Conservation (phyloP, 805 yeast genomes). For the Pichia occidentalis region DNA sequence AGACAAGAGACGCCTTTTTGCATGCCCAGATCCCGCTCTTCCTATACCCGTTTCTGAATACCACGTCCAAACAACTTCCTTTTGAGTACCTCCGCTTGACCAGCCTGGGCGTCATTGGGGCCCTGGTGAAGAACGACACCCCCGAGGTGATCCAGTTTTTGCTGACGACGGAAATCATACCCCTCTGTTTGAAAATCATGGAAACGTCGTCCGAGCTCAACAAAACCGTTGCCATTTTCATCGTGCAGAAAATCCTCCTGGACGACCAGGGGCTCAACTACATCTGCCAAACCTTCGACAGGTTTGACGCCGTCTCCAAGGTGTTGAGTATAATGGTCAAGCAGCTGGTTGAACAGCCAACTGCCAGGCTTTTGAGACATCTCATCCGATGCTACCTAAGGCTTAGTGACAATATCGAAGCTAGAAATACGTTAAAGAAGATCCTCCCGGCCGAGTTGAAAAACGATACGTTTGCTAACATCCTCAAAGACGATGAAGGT, state of each 20-base stretch:
- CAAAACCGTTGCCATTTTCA: conserved; percentile 94
- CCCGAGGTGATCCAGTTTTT: conserved; percentile 90
- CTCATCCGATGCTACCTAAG: conserved; percentile 92
- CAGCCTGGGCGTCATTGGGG: conserved; percentile 94
- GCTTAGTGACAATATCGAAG: conserved; percentile 82
- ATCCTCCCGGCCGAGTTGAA: conserved; percentile 82
- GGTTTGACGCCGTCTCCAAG: conserved; percentile 89
- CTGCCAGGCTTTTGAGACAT: conserved; percentile 83
- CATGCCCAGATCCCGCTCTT: conserved; percentile 90
- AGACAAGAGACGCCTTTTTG: conserved; percentile 77
- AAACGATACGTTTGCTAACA: conserved; percentile 76
- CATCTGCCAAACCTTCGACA: conserved; percentile 90
- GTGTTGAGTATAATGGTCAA: conserved; percentile 83
- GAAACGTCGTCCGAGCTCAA: conserved; percentile 90
- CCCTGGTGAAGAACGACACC: conserved; percentile 90
- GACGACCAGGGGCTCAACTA: conserved; percentile 90
- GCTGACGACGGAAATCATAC: conserved; percentile 93
- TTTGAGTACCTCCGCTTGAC: conserved; percentile 92
- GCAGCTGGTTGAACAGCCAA: conserved; percentile 67
- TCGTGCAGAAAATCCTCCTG: conserved; percentile 83
- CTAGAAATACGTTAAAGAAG: conserved; percentile 76
- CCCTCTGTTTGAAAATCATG: conserved; percentile 89
- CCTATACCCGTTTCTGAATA: conserved; percentile 87
- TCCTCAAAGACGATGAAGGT: conserved; percentile 78
- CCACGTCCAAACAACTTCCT: conserved; percentile 84